Conservation (phyloP, 1,284 basidiomycete species). For the Boletus sp. region DNA sequence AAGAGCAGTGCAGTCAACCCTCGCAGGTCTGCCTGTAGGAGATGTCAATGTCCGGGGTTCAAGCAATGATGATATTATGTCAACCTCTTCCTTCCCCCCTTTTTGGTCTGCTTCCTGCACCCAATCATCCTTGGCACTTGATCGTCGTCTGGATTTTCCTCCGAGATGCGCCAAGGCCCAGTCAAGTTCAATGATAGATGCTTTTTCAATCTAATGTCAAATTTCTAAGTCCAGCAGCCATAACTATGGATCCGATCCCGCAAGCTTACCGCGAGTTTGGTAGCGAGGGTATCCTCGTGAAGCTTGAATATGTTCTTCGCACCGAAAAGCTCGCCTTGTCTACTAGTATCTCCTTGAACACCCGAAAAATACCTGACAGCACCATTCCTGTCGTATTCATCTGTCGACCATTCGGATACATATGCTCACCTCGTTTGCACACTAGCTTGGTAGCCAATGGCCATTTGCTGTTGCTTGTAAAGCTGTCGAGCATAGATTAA, state of each 20-base stretch:
- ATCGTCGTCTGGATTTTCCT: slow-evolving; percentile 40
- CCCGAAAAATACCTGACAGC: slow-evolving; percentile 71
- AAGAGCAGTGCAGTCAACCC: slow-evolving; percentile 68
- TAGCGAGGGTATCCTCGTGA: slow-evolving; percentile 70
- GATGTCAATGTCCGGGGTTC: background rate
- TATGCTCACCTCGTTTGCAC: slow-evolving; percentile 63
- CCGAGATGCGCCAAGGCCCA: slow-evolving; percentile 74
- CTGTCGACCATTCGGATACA: background rate
- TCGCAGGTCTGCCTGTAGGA: slow-evolving; percentile 49
- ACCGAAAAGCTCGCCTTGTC: slow-evolving; percentile 81
- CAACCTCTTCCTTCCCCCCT: slow-evolving; percentile 53
- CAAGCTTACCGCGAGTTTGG: slow-evolving; percentile 63
- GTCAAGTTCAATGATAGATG: slow-evolving; percentile 66
- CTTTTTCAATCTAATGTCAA: slow-evolving; percentile 64
- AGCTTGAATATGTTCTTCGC: slow-evolving; percentile 79
- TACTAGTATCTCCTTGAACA: slow-evolving; percentile 70
- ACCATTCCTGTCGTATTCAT: background rate
- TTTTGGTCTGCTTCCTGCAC: slow-evolving; percentile 53
- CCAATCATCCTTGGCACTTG: slow-evolving; percentile 40
- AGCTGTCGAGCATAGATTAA: slow-evolving; percentile 83
- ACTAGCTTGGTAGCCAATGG: slow-evolving; percentile 80
- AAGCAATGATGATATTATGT: slow-evolving; percentile 2
- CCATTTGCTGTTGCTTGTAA: slow-evolving; percentile 89
- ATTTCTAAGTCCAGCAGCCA: background rate
- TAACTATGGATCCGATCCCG: background rate